A percentile compares a stretch with the other conserved stretches of the same genome.
These are phyloP conservation scores for Monoraphidium neglectum DNA, from an alignment of 139 green algal genomes.

Conservation along the genomic window DNA sequence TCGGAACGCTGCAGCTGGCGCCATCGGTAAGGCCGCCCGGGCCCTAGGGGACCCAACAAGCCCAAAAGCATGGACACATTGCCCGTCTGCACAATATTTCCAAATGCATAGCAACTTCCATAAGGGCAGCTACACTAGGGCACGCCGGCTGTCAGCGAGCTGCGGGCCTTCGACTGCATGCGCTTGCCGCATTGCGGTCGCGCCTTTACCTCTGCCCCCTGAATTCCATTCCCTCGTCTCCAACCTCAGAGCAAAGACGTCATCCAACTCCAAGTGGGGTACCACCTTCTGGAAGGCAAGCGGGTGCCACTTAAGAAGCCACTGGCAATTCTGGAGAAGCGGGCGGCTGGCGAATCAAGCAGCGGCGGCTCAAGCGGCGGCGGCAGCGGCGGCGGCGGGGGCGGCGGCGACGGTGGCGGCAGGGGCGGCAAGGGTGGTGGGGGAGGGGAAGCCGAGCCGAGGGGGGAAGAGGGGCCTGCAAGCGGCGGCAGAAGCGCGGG, in stretches of 20 bases:
- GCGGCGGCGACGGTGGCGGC: not conserved
- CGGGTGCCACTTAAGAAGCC: conserved; percentile 80
- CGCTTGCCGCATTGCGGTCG: no score
- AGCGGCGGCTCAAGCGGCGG: not conserved
- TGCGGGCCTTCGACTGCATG: no score
- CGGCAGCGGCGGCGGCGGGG: conserved; percentile 5
- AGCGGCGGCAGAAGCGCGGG: not conserved
- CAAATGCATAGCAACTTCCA: no score
- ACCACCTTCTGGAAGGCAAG: conserved; percentile 85
- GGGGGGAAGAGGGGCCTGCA: not conserved
- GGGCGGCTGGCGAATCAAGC: not conserved
- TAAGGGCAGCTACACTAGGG: no score
- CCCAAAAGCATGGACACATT: not conserved
- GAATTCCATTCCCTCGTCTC: no score
- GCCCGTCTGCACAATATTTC: no score
- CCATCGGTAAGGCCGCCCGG: not conserved
- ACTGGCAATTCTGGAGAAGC: conserved; percentile 69
- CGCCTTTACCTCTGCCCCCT: no score
- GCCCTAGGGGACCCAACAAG: not conserved
- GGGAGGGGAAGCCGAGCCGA: conserved; percentile 6
- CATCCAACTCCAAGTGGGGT: conserved; percentile 73
- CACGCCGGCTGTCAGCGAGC: no score
- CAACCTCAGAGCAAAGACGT: conserved; percentile 56
- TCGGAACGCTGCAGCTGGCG: conserved; percentile 30
- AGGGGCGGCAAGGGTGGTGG: not conserved